phyloP scores from a whole-genome alignment of 108 stramenopile species.

The Nitzschia sp. region DNA sequence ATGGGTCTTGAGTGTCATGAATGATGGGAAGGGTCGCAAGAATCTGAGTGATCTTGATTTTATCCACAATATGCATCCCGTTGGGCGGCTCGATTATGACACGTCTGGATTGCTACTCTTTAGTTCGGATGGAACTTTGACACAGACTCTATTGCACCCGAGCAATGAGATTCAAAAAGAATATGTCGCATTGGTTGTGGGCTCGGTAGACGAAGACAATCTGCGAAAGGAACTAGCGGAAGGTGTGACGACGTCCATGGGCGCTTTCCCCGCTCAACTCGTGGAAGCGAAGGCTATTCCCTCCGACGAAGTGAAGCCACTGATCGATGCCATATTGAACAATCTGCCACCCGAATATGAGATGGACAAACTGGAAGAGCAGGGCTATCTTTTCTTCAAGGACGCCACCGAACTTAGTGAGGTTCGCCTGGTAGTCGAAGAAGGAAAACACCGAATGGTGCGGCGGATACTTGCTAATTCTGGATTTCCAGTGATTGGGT shows the following conservation, averaged over 20 bases:
- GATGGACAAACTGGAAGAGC: slow-evolving; percentile 35
- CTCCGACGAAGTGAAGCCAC: slow-evolving; percentile 30
- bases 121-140: slow-evolving; percentile 70
- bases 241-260: slow-evolving; percentile 74
- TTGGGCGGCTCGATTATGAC: slow-evolving; percentile 87
- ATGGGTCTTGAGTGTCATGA: slow-evolving; percentile 77
- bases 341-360: slow-evolving; percentile 52
- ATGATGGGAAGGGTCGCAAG: slow-evolving; percentile 58
- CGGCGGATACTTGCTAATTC: slow-evolving; percentile 82
- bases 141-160: slow-evolving; percentile 81
- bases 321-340: slow-evolving; percentile 34
- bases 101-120: slow-evolving; percentile 82
- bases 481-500: slow-evolving; percentile 74
- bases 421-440: slow-evolving; percentile 70
- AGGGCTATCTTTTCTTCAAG: slow-evolving; percentile 47
- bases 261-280: slow-evolving; percentile 60
- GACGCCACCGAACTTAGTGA: slow-evolving; percentile 46
- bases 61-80: slow-evolving; percentile 72
- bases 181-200: slow-evolving; percentile 76
- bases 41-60: slow-evolving; percentile 36
- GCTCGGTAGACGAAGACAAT: slow-evolving; percentile 49
- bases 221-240: slow-evolving; percentile 48
- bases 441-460: slow-evolving; percentile 90
- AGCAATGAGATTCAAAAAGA: slow-evolving; percentile 74
- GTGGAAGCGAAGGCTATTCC: slow-evolving; percentile 41